Base-by-base conservation (phyloP, 805 yeast species). In the Hanseniaspora thailandica region DNA sequence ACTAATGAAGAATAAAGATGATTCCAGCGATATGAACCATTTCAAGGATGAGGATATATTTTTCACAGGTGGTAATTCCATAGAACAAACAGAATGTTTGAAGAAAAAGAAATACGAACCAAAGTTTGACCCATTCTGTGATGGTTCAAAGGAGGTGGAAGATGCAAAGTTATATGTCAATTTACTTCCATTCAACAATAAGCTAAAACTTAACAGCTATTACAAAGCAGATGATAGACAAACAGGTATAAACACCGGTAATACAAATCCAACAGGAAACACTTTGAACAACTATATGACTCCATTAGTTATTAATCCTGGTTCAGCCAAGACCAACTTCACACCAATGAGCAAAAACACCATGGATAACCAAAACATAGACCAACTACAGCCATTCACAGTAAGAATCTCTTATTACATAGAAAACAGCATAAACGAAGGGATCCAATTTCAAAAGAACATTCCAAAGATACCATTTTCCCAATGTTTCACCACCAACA, bases 401-500 rank as follows among this genome's bases (percentile, higher is more conserved):
- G 67, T 93, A 7, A 78, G 75, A 50, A 80, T 90, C 19, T 81
- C 76, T 55, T 90, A 85, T 63, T 74, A 72, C 50, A 64, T 85
- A 9, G 69, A 70, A 44, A 82, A 83, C 56, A 84, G 90, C 2
- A 76, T 74, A 39, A 78, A 80, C 55, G 97, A 97, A 8, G 66
- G 93, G 15, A 73, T 76, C 47, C 93, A 93, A 64, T 80, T 74
- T 45, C 70, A 81, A 1, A 71, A 7, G 51, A 66, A 19, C 61
- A 61, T 26, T 72, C 57, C 64, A 73, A 55, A 67, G 73, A 17
- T 65, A 66, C 70, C 40, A 34, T 67, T 69, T 45, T 87, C 96
- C 95, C 93, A 83, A 61, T 94, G 86, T 2, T 88, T 84, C 66
- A 90, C 97, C 0, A 73, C 78, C 1, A 89, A 90, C 62, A 74